These are phyloP conservation scores for Crithidia acanthocephali DNA, from an alignment of 208 protist genomes.

Conservation along the genomic window DNA sequence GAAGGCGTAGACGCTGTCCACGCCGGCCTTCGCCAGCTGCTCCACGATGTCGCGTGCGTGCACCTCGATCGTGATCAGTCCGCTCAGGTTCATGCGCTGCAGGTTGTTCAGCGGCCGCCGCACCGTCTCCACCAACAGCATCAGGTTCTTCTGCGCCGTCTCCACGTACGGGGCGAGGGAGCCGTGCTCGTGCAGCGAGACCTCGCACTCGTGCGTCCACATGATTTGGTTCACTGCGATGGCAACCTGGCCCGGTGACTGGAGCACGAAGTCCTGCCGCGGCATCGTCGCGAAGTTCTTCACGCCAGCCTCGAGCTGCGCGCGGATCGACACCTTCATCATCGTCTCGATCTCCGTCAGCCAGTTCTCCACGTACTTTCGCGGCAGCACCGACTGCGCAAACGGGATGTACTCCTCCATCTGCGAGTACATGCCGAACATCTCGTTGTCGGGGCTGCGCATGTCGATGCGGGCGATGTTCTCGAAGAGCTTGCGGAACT, in stretches of 20 bases:
- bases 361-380: constrained; percentile 98
- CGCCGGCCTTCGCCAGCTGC: constrained; percentile 81
- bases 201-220: constrained; percentile 95
- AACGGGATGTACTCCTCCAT: constrained; percentile 97
- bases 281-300: constrained; percentile 75
- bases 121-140: constrained; percentile 91
- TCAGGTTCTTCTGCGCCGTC: constrained; percentile 86
- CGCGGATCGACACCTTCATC: constrained; percentile 94
- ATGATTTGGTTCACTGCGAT: constrained; percentile 94
- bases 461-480: constrained; percentile 94
- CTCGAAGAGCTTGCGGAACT: constrained; percentile 97
- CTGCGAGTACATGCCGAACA: constrained; percentile 95
- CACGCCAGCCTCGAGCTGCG: constrained; percentile 85
- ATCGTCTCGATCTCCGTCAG: constrained; percentile 96
- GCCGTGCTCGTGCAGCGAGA: constrained; percentile 77
- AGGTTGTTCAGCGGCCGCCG: constrained; percentile 86
- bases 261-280: constrained; percentile 82
- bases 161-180: constrained; percentile 85
- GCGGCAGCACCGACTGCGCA: constrained; percentile 90
- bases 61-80: constrained; percentile 97
- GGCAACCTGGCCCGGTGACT: constrained; percentile 90
- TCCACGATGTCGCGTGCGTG: constrained; percentile 96
- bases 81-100: constrained; percentile 93
- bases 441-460: constrained; percentile 89
- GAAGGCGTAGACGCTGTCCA: constrained; percentile 92